These are phyloP conservation scores for Diophrys appendiculata DNA, from an alignment of 73 alveolate species.

Conservation along the genomic window DNA sequence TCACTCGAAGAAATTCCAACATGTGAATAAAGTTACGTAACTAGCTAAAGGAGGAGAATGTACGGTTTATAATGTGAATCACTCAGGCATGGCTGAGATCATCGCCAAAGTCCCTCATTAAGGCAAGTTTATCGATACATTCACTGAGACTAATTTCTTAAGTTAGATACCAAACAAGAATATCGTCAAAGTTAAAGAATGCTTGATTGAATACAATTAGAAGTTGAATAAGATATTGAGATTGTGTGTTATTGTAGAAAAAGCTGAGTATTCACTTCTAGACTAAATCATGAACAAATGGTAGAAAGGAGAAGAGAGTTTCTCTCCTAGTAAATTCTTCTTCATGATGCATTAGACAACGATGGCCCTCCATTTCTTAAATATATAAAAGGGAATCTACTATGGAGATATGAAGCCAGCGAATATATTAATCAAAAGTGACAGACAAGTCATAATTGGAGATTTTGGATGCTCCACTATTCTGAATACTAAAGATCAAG, in stretches of 20 bases:
- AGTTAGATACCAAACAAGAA: too few species aligned
- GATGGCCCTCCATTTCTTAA: background rate
- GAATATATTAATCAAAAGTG: background rate
- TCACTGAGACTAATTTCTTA: background rate
- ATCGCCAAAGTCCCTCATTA: background rate
- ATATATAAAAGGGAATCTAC: background rate
- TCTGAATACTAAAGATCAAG: background rate
- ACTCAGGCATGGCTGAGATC: background rate
- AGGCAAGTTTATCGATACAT: background rate
- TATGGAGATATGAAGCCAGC: slow-evolving; percentile 2
- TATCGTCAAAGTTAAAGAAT: background rate
- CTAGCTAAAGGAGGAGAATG: background rate
- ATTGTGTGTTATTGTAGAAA: background rate
- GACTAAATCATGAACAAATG: background rate
- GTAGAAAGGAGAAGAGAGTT: background rate
- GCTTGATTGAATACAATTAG: background rate
- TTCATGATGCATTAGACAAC: background rate
- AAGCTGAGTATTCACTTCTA: background rate
- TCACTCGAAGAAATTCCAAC: too few species aligned
- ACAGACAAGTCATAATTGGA: background rate
- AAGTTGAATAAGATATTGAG: background rate
- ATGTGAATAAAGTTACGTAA: background rate
- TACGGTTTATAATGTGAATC: background rate
- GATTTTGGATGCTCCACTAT: background rate
- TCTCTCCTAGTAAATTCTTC: background rate